Percentiles rank a stretch among this genome's conserved stretches.
These are phyloP conservation scores for Tranzscheliella williamsii DNA, from an alignment of 1,284 basidiomycete genomes.

Conservation along the genomic window DNA sequence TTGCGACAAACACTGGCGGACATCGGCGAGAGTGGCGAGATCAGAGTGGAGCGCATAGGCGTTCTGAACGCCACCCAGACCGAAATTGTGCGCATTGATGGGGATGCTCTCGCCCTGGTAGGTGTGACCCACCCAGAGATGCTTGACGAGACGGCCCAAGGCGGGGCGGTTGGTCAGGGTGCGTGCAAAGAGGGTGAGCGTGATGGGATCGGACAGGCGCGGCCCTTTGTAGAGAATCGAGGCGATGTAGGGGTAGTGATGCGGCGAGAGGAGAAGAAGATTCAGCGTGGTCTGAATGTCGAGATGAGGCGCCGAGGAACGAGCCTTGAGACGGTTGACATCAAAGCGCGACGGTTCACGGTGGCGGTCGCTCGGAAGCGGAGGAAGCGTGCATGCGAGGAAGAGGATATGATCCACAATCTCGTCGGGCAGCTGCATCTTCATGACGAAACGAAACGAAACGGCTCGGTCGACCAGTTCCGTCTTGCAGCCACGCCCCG, in stretches of 20 bases:
- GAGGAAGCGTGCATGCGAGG: slow-evolving; percentile 36
- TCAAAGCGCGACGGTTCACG: slow-evolving; percentile 31
- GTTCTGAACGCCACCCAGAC: slow-evolving; percentile 21
- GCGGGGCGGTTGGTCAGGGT: slow-evolving; percentile 36
- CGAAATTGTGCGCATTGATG: slow-evolving; percentile 25
- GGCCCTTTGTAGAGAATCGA: slow-evolving; percentile 43
- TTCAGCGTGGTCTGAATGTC: slow-evolving; percentile 34
- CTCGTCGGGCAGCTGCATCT: slow-evolving; percentile 38
- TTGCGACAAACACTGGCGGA: slow-evolving; percentile 18
- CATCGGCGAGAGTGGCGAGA: slow-evolving; percentile 28
- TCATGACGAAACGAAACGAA: too few species aligned
- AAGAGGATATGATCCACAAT: slow-evolving; percentile 42
- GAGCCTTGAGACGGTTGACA: slow-evolving; percentile 28
- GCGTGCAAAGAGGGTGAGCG: slow-evolving; percentile 35
- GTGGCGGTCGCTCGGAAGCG: slow-evolving; percentile 15
- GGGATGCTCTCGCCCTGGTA: slow-evolving; percentile 34
- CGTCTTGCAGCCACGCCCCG: too few species aligned
- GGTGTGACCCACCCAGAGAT: slow-evolving; percentile 45
- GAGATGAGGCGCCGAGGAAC: slow-evolving; percentile 32
- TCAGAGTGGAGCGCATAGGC: slow-evolving; percentile 36
- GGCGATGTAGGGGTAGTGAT: slow-evolving; percentile 38
- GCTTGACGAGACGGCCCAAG: slow-evolving; percentile 37
- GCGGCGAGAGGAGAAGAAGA: slow-evolving; percentile 38
- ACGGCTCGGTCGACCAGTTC: too few species aligned
- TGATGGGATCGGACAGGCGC: slow-evolving; percentile 37